A percentile compares a stretch with the other conserved stretches of the same genome.
Conservation (phyloP, 257 asterid species). For the Nicotiana knightiana region DNA sequence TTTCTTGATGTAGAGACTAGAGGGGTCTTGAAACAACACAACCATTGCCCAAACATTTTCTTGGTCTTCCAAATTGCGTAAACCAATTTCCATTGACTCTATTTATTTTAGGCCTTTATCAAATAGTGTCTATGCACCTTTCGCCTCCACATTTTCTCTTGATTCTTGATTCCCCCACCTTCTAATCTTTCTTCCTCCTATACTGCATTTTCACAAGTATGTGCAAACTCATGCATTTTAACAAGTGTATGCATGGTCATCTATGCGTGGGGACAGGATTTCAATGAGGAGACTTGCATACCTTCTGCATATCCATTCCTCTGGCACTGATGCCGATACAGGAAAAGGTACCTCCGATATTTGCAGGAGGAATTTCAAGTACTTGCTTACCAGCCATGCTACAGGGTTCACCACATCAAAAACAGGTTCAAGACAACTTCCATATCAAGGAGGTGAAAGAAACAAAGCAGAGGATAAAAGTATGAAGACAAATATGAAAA, state of each 20-base stretch:
- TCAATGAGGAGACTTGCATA: slow-evolving; percentile 24
- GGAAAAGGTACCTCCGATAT: slow-evolving; percentile 73
- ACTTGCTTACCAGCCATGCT: slow-evolving; percentile 98
- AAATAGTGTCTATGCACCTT: neutral
- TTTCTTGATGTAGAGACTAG: neutral
- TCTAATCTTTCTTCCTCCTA: neutral
- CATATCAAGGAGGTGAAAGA: neutral
- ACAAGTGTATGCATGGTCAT: neutral
- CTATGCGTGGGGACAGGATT: neutral
- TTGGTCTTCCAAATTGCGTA: neutral
- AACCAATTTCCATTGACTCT: neutral
- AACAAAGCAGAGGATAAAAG: neutral
- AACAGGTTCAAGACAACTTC: slow-evolving; percentile 9
- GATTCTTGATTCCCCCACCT: neutral
- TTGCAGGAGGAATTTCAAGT: slow-evolving; percentile 80
- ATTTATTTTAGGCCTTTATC: neutral
- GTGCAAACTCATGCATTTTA: neutral
- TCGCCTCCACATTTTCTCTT: slow-evolving; percentile 1
- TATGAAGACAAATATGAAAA: neutral
- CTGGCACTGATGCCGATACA: slow-evolving; percentile 88
- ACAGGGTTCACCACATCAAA: slow-evolving; percentile 21
- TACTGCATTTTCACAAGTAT: neutral
- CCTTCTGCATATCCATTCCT: slow-evolving; percentile 92
- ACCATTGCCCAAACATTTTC: neutral
- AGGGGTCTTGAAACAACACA: neutral